Evolutionary conservation across 768 basidiomycete species (phyloP), one percentile per base, ranked within the genome.

Genomic region (Kockovaella imperatae): DNA sequence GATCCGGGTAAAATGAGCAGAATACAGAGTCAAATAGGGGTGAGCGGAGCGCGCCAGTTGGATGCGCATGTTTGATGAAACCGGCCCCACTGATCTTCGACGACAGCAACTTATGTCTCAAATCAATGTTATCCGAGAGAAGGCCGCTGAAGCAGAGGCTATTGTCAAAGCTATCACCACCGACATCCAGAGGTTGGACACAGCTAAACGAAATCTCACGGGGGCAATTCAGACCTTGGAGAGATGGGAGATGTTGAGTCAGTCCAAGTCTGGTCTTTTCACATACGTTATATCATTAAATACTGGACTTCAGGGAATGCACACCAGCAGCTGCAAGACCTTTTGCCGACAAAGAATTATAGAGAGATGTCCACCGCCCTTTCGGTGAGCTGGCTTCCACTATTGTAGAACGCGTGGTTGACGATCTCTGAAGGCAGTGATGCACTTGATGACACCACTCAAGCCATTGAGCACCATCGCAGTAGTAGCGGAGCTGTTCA

Each of bases 11-110:
- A 82, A 57, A 90, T 97, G 85, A 82, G 84, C 46, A 74, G 83
- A 43, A 89, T 95, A 26, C 95, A 97, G 69, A 87, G 87, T 70
- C 88, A 95, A 80, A 96, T 99, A 45, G 89, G 85, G 18, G 93
- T 96, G 56, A 49, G 80, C 67, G 41, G 32, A 3, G 10, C 23
- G 13, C 18, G 17, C 17, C 23, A 35, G 18, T 46, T 48, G 54
- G 47, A 55, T 42, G 20, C 7, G 7, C 8, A 6, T 42, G 23
- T 31, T 15, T 17, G 14, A 4, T 3, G 30, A n/a, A n/a, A n/a
- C n/a, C 3, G 13, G 47, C 34, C 28, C 15, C 18, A 41, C 40
- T 42, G 28, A 43, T 39, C 11, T 42, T 23, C 18, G 20, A 23
- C 36, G n/a, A 10, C 63, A 96, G 91, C 90, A 95, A 64, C 77